Evolutionary conservation across 1,139 yeast species (phyloP), one percentile per base, ranked within the genome.

Genomic region (Magnusiomyces suaveolens): DNA sequence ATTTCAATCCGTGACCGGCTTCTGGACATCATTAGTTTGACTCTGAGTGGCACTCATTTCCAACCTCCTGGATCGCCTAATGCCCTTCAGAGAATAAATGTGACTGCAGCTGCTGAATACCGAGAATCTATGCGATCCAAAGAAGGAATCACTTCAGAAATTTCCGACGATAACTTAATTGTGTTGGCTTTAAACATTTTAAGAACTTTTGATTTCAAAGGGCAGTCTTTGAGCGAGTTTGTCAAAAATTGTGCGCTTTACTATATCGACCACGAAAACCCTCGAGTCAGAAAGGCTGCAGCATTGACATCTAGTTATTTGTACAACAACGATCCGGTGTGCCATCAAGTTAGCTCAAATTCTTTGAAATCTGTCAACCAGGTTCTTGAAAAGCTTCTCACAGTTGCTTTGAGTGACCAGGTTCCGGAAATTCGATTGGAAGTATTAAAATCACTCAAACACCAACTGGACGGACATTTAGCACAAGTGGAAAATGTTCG

Each of bases 401-500:
- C 95, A 0, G 78, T 88, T 3, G 88, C 95, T 1, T 85, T 92
- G n/a, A 87, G 97, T 0, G 99, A 94, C 63, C 88, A 96, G 0
- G 82, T 88, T 0, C 63, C 75, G n/a, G 96, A 88, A 55, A 87
- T 90, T 48, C 74, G 99, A 55, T 72, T 85, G 16, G 90, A 87
- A 58, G 89, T 94, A 0, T 73, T 94, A 55, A 78, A 78, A 52
- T 78, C 92, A 50, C 73, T 94, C 49, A 87, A 87, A 43, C 80
- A 83, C 1, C 78, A 79, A 56, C 85, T 92, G 64, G 97, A 92
- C 64, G 88, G 96, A 0, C 98, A 92, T 63, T 72, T 94, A 49
- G 87, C 97, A 0, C 97, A 92, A 68, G 95, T 96, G 0, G 95
- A 86, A 59, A 90, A 89, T 65, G 94, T 90, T 24, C 76, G 89